phyloP scores from a whole-genome alignment of 805 yeast genomes.

The Candida jianshihensis region DNA sequence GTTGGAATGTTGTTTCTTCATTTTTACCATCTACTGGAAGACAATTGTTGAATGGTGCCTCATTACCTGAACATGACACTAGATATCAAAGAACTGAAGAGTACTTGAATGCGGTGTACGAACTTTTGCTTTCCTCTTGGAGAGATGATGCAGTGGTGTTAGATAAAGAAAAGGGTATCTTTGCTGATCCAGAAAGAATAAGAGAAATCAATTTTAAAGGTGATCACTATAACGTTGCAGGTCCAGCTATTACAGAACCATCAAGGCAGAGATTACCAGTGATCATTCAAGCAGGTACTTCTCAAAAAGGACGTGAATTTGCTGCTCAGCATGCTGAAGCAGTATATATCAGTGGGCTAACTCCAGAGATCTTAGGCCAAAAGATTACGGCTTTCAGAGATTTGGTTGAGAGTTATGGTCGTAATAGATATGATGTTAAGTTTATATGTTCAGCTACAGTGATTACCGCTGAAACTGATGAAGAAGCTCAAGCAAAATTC shows the following conservation, averaged over 20 bases:
- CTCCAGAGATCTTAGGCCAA: background rate
- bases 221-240: background rate
- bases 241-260: background rate
- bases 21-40: background rate
- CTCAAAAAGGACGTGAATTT: background rate
- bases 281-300: background rate
- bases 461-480: background rate
- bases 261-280: background rate
- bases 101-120: background rate
- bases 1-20: background rate
- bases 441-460: background rate
- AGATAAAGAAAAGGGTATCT: background rate
- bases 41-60: slow-evolving; percentile 5
- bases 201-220: background rate
- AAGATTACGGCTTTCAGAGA: background rate
- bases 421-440: background rate
- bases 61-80: background rate
- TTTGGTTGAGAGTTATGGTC: background rate
- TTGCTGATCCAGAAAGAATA: background rate
- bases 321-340: slow-evolving; percentile 1
- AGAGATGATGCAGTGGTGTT: background rate
- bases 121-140: background rate
- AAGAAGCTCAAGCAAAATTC: background rate
- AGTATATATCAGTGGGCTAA: background rate
- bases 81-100: background rate